Evolutionary conservation across 1,284 basidiomycete genomes (phyloP), one percentile per base, ranked within the genome.

Genomic region (Volvariella volvacea): DNA sequence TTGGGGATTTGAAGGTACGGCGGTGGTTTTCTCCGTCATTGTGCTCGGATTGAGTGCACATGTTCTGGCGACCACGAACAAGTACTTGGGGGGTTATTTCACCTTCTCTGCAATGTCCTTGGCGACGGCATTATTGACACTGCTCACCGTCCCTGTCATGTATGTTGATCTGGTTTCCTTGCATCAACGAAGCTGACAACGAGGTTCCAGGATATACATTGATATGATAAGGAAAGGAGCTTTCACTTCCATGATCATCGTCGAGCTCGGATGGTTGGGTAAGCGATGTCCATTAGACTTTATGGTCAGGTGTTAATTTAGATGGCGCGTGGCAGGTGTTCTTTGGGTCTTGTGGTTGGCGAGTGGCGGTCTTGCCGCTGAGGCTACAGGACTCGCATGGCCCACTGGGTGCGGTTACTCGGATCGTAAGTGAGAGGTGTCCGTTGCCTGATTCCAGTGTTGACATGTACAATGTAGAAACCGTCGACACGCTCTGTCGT

Each of bases 281-380:
- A 48, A 43, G 66, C n/a, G 6, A 7, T n/a, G 34, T n/a, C 55
- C 8, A 22, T 41, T n/a, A 4, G 6, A 8, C 10, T n/a, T n/a
- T n/a, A n/a, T n/a, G n/a, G n/a, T n/a, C n/a, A n/a, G n/a, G 31
- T 37, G 10, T 14, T 12, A n/a, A 21, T 39, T 14, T n/a, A 25
- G 8, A n/a, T 1, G 6, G 15, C n/a, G n/a, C n/a, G n/a, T n/a
- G n/a, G n/a, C n/a, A 79, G 80, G 53, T 45, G 33, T 78, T 39
- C 66, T 83, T 4, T 78, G 71, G 68, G 55, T 83, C 44, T 56
- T 83, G 20, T 83, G 76, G 77, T 62, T 83, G 30, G 65, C 76
- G 12, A 64, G 65, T 43, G 80, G 63, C 2, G 73, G 62, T 1
- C 55, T 65, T 25, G 51, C 71, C 4, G 64, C 65, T 3, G 44